A percentile compares a stretch with the other conserved stretches of the same genome.
phyloP scores from a whole-genome alignment of 169 alveolate species.

The Eimeria zaria region DNA sequence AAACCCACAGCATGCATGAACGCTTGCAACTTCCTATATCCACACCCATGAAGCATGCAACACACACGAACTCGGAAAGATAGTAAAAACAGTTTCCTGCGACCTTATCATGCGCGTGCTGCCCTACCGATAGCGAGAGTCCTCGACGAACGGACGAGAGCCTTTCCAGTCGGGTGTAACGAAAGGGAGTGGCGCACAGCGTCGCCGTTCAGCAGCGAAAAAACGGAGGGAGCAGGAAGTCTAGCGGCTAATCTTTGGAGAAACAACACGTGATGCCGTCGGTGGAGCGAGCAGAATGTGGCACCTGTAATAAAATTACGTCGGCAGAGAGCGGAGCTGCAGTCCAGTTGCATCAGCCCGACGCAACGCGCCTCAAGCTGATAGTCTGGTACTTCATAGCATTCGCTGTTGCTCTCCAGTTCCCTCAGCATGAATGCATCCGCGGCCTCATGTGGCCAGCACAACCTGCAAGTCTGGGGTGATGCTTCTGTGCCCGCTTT shows the following conservation, averaged over 20 bases:
- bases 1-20: not conserved
- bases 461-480: slow-evolving; percentile 11
- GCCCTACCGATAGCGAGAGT: slow-evolving; percentile 45
- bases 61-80: not conserved
- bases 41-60: not conserved
- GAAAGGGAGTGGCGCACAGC: slow-evolving; percentile 53
- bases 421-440: slow-evolving; percentile 40
- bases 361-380: slow-evolving; percentile 17
- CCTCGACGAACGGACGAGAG: slow-evolving; percentile 37
- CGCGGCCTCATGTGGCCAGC: slow-evolving; percentile 49
- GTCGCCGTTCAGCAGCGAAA: slow-evolving; percentile 45
- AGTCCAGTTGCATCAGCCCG: not conserved
- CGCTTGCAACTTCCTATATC: not conserved
- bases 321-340: not conserved
- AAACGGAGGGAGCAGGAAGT: slow-evolving; percentile 21
- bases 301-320: not conserved
- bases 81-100: not conserved
- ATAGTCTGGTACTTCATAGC: not conserved
- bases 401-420: not conserved
- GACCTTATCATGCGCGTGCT: not conserved
- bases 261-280: slow-evolving; percentile 37
- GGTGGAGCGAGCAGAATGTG: slow-evolving; percentile 22
- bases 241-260: slow-evolving; percentile 54
- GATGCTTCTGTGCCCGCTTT: not conserved
- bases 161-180: slow-evolving; percentile 3